Evolutionary conservation across 2,329 filamentous ascomycete species (phyloP), one percentile per base, ranked within the genome.

Genomic region (Tolypocladium endophyticum): DNA sequence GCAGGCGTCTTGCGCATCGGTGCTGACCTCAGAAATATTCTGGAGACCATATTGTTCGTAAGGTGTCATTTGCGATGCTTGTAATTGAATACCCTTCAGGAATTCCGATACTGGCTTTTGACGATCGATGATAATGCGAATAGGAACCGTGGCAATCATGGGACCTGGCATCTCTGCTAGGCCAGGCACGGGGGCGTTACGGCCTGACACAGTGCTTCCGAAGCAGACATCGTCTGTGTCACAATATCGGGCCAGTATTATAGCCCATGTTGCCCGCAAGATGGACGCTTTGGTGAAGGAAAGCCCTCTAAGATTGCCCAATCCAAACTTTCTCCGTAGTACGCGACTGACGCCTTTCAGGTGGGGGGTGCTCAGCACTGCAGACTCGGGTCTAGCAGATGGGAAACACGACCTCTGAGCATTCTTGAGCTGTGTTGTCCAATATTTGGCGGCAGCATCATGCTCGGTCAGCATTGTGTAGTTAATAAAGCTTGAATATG

Each of bases 231-330:
- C 65, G 3, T 61, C 56, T 4, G 61, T 58, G 2, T 60, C 63
- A 11, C 64, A 63, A 25, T 67, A 62, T 0, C 60, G 58, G 2
- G 62, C 50, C 3, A 65, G 57, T 8, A 65, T 47, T 18, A 71
- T n/a, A 1, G 66, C 69, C 69, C 70, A 72, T 8, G 69, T 65
- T 5, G 68, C 65, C 16, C 66, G 65, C 9, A 55, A 3, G 0
- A 41, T 20, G 2, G 54, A 36, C 3, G 54, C 54, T 23, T 55
- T 55, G 8, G 54, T 55, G 35, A 41, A 7, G 5, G 53, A 25
- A 11, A 25, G 43, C n/a, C 23, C 12, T 12, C 12, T 4, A 25
- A 25, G 8, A 9, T 25, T 25, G n/a, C n/a, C n/a, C 9, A 45
- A 11, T 14, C 11, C 43, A 14, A 45, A 25, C 6, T 11, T 28